A percentile compares a stretch with the other conserved stretches of the same genome.
Evolutionary conservation across 2,329 filamentous ascomycete genomes (phyloP).

Genomic region (Fusarium globosum): DNA sequence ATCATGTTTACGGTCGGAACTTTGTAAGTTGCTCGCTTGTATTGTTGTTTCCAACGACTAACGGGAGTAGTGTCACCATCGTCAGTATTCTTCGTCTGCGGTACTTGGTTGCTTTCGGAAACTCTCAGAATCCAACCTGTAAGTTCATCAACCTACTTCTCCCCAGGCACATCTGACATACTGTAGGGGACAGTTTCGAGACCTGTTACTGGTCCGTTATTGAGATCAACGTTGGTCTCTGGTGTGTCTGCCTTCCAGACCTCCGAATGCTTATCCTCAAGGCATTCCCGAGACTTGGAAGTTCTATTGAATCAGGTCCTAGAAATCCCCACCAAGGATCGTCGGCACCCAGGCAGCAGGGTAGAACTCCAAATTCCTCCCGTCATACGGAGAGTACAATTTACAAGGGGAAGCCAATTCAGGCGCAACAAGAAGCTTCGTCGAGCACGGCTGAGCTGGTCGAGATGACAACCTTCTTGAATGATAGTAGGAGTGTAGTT

Average conservation of each 20-base stretch:
- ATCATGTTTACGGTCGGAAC: constrained; percentile 11
- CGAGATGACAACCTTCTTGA: neutral
- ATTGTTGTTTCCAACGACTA: neutral
- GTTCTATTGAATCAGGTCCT: neutral
- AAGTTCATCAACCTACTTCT: neutral
- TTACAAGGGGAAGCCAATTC: neutral
- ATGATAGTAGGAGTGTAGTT: neutral
- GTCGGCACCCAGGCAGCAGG: neutral
- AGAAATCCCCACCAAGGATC: neutral
- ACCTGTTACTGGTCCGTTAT: constrained; percentile 3
- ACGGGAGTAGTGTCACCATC: neutral
- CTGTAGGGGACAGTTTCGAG: neutral
- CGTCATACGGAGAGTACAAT: neutral
- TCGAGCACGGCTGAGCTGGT: constrained; percentile 11
- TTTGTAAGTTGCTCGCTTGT: neutral
- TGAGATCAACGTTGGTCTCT: neutral
- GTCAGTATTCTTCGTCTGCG: constrained; percentile 10
- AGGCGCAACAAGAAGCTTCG: neutral
- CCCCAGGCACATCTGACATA: neutral
- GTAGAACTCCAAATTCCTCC: neutral
- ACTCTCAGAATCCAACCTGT: constrained; percentile 16
- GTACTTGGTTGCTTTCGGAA: constrained; percentile 2
- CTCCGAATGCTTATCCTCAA: neutral
- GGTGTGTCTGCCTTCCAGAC: constrained; percentile 5
- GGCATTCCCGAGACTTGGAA: neutral